These are phyloP conservation scores for Mucor saturninus DNA, from an alignment of 371 early-diverging fungal species.

Conservation along the genomic window DNA sequence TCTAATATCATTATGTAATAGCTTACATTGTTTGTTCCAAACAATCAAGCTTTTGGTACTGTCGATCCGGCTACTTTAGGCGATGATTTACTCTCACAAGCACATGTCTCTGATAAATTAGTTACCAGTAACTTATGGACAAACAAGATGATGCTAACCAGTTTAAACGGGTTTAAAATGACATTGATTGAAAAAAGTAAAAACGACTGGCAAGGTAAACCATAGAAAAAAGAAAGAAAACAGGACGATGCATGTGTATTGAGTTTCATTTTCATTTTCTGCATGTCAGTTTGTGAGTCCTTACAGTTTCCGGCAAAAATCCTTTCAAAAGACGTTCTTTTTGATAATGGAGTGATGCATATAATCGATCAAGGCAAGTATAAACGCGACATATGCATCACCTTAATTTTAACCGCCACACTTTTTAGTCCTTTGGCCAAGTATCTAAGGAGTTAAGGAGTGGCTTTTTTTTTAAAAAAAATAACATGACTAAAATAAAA, in stretches of 20 bases:
- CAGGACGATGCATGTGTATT: background rate
- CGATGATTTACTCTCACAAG: background rate
- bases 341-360: constrained; percentile 48
- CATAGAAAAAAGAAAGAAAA: too few relatives aligned
- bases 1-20: background rate
- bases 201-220: background rate
- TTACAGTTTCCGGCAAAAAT: constrained; percentile 35
- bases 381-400: background rate
- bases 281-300: background rate
- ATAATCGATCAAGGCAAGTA: constrained; percentile 38
- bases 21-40: constrained; percentile 44
- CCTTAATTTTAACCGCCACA: background rate
- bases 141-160: background rate
- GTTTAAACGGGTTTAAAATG: background rate
- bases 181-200: too few relatives aligned
- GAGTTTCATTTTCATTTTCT: too few relatives aligned
- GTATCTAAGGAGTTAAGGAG: background rate
- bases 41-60: constrained; percentile 30
- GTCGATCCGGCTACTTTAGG: constrained; percentile 12
- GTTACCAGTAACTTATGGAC: background rate
- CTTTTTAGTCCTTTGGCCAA: background rate
- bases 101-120: background rate
- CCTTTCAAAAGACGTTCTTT: constrained; percentile 36
- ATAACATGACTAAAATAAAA: too few relatives aligned
- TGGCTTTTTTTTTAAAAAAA: too few relatives aligned